Evolutionary conservation across 192 early-diverging fungal genomes (phyloP).

Genomic region (Coemansia sp.): DNA sequence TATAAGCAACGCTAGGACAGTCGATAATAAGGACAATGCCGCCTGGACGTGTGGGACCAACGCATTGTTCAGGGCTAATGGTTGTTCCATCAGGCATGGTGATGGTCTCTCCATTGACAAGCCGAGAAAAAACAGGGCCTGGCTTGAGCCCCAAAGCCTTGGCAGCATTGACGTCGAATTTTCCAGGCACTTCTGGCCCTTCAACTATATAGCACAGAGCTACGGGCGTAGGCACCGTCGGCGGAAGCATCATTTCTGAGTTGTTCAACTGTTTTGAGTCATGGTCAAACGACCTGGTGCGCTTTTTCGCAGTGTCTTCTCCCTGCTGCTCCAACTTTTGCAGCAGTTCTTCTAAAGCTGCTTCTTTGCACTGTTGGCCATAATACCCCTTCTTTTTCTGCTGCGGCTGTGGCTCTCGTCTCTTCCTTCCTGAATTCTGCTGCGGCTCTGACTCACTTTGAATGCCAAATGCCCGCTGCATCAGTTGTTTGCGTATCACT

Average conservation of each 20-base stretch:
- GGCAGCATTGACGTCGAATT: constrained; percentile 73
- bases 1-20: constrained; percentile 59
- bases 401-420: constrained; percentile 16
- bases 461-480: constrained; percentile 35
- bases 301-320: constrained; percentile 35
- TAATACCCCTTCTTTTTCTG: constrained; percentile 38
- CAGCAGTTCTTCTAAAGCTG: constrained; percentile 24
- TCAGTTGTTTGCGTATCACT: constrained; percentile 12
- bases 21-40: constrained; percentile 69
- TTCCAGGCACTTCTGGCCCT: constrained; percentile 71
- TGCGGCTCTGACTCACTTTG: constrained; percentile 11
- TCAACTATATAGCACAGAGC: constrained; percentile 73
- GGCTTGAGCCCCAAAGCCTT: constrained; percentile 63
- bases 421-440: constrained; percentile 6
- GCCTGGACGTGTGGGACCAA: constrained; percentile 59
- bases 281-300: constrained; percentile 25
- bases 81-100: constrained; percentile 59
- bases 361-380: constrained; percentile 26
- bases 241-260: constrained; percentile 25
- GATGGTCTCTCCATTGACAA: constrained; percentile 63
- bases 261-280: constrained; percentile 7
- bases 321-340: constrained; percentile 32
- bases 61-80: constrained; percentile 71
- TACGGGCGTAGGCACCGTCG: constrained; percentile 51
- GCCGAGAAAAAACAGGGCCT: constrained; percentile 60